Evolutionary conservation across 73 alveolate genomes (phyloP), one percentile per base, ranked within the genome.

Genomic region (Symbiodinium pilosum): DNA sequence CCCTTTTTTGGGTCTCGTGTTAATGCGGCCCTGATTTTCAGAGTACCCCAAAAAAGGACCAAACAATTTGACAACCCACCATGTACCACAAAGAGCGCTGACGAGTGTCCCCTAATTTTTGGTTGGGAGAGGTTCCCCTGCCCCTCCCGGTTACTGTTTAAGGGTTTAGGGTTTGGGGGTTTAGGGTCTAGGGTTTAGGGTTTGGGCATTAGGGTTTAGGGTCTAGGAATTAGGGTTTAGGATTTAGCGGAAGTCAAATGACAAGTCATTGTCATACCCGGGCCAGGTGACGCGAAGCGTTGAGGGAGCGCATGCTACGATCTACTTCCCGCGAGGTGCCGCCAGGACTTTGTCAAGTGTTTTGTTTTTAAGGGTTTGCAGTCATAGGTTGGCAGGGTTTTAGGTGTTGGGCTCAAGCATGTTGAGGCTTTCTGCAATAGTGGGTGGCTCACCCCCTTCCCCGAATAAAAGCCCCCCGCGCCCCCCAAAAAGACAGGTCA

Each of bases 271-370:
- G 21, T 12, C 64, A 16, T 11, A 47, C 73, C 73, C 32, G 39
- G 4, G 21, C 21, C 34, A 56, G 56, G 64, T 52, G 18, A 26
- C 85, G 44, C 9, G 44, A 75, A 59, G 47, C 87, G 69, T 89
- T 24, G 87, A 69, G 18, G 96, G 96, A 21, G 51, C 87, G n/a
- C 24, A 32, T 3, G 77, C 96, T 12, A 89, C 96, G 3, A 42
- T 89, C 21, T 89, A 11, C 75, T 51, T 89, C 34, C 39, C 93
- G 20, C 18, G 77, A 42, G 87, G 96, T 54, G 30, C 34, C n/a
- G 2, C 71, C 71, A n/a, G n/a, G n/a, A n/a, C n/a, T n/a, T n/a
- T n/a, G n/a, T n/a, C 59, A 14, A 14, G 59, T 47, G 59, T 6
- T 14, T 9, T 47, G 59, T 64, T 12, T 3, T 64, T 11, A 21